These are phyloP conservation scores for Akanthomyces uredinophilus DNA, from an alignment of 2,329 filamentous ascomycete species.

Conservation along the genomic window DNA sequence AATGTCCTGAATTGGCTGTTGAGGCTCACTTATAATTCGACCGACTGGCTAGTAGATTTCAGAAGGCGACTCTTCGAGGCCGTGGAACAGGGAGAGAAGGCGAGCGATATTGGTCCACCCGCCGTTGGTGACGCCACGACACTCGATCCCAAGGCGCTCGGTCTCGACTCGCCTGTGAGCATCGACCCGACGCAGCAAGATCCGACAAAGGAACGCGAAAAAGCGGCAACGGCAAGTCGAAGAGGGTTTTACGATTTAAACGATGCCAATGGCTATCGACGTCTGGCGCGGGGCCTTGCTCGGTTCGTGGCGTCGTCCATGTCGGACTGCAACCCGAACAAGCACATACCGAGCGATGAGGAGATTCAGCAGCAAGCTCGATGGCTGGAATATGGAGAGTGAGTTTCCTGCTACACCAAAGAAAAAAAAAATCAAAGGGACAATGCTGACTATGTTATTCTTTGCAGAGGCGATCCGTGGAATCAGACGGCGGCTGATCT, in stretches of 20 bases:
- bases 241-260: constrained; percentile 53
- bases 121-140: not conserved
- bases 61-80: constrained; percentile 41
- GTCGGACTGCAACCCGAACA: constrained; percentile 56
- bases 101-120: not conserved
- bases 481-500: constrained; percentile 61
- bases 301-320: constrained; percentile 49
- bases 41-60: constrained; percentile 51
- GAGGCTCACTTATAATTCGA: constrained; percentile 44
- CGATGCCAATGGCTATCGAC: constrained; percentile 55
- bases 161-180: not conserved
- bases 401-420: constrained; percentile 27
- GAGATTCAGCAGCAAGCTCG: constrained; percentile 59
- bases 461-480: constrained; percentile 53
- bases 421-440: constrained; percentile 16
- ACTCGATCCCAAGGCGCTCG: not conserved
- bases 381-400: constrained; percentile 60
- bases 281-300: constrained; percentile 49
- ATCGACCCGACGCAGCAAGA: constrained; percentile 36
- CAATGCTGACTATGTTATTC: constrained; percentile 2
- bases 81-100: not conserved
- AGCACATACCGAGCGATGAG: constrained; percentile 52
- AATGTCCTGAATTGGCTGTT: constrained; percentile 51
- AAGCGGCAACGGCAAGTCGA: constrained; percentile 47
- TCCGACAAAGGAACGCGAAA: constrained; percentile 54